A percentile compares a stretch with the other conserved stretches of the same genome.
Evolutionary conservation across 768 basidiomycete genomes (phyloP).

Genomic region (Phanerodontia chrysosporium): DNA sequence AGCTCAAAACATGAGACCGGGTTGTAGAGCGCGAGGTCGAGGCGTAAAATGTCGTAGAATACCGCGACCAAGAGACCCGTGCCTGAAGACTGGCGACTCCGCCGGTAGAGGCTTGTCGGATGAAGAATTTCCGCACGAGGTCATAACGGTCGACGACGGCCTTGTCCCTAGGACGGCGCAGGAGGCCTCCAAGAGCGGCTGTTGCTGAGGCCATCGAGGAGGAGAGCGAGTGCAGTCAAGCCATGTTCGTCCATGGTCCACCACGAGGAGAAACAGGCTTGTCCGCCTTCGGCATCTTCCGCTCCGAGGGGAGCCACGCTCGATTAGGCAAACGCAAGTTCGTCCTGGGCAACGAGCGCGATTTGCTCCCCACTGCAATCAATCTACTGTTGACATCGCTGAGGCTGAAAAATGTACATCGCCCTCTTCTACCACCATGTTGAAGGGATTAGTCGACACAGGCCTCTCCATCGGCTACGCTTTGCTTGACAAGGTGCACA

Average conservation of each 20-base stretch:
- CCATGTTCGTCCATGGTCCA: slow-evolving; percentile 6
- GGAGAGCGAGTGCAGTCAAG: background rate
- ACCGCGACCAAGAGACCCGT: background rate
- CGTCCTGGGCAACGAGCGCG: background rate
- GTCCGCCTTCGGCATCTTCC: background rate
- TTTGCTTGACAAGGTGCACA: slow-evolving; percentile 25
- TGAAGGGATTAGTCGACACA: slow-evolving; percentile 12
- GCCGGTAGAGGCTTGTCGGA: slow-evolving; percentile 19
- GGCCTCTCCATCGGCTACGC: slow-evolving; percentile 36
- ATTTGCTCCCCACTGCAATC: background rate
- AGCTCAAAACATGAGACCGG: background rate
- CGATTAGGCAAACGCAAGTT: background rate
- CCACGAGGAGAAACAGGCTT: background rate
- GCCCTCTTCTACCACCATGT: slow-evolving; percentile 9
- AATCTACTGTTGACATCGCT: too few relatives aligned
- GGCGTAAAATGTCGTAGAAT: background rate
- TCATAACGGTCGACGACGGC: slow-evolving; percentile 52
- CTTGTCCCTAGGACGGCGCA: slow-evolving; percentile 13
- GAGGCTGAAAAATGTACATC: too few relatives aligned
- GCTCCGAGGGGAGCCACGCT: background rate
- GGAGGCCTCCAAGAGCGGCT: slow-evolving; percentile 13
- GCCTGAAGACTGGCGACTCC: background rate
- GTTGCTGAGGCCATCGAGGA: slow-evolving; percentile 9
- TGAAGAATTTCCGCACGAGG: slow-evolving; percentile 57
- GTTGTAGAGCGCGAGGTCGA: background rate